Conservation (phyloP, 2,329 filamentous ascomycete species). For the Xylariales sp. region DNA sequence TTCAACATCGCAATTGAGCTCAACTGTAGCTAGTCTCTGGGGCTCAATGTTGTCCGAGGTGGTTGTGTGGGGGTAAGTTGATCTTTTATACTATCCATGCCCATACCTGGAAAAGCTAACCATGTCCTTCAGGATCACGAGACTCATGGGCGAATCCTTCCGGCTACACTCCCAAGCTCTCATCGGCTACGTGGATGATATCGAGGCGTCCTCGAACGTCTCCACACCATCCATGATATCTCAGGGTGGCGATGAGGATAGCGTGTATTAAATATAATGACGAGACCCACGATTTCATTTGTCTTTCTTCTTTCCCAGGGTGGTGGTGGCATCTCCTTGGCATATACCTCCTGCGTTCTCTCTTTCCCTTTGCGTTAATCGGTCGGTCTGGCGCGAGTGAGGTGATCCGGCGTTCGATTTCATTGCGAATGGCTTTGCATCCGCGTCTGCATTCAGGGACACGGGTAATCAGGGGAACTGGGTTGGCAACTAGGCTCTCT, state of each 20-base stretch:
- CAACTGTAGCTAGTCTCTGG: slow-evolving; percentile 93
- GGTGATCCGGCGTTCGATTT: slow-evolving; percentile 25
- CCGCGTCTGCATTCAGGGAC: slow-evolving; percentile 29
- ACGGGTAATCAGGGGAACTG: slow-evolving; percentile 27
- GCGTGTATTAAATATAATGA: slow-evolving; percentile 58
- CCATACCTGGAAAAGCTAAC: slow-evolving; percentile 44
- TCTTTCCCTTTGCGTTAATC: slow-evolving; percentile 23
- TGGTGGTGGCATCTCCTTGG: slow-evolving; percentile 35
- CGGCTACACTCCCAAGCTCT: slow-evolving; percentile 94
- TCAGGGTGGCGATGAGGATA: slow-evolving; percentile 66
- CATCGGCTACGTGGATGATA: slow-evolving; percentile 86
- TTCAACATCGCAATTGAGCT: slow-evolving; percentile 75
- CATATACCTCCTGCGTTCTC: slow-evolving; percentile 39
- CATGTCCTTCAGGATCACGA: slow-evolving; percentile 62
- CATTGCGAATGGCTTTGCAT: slow-evolving; percentile 25
- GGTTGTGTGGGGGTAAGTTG: slow-evolving; percentile 95
- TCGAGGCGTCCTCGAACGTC: slow-evolving; percentile 63
- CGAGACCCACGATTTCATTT: slow-evolving; percentile 48
- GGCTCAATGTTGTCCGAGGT: slow-evolving; percentile 98
- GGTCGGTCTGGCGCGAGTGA: slow-evolving; percentile 24
- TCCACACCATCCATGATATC: slow-evolving; percentile 69
- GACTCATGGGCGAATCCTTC: slow-evolving; percentile 97
- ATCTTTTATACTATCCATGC: not conserved
- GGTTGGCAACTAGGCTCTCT: slow-evolving; percentile 26
- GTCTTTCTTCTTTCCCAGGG: slow-evolving; percentile 24